Evolutionary conservation across 2,329 filamentous ascomycete genomes (phyloP).

Genomic region (Stagonosporopsis rhizophila): DNA sequence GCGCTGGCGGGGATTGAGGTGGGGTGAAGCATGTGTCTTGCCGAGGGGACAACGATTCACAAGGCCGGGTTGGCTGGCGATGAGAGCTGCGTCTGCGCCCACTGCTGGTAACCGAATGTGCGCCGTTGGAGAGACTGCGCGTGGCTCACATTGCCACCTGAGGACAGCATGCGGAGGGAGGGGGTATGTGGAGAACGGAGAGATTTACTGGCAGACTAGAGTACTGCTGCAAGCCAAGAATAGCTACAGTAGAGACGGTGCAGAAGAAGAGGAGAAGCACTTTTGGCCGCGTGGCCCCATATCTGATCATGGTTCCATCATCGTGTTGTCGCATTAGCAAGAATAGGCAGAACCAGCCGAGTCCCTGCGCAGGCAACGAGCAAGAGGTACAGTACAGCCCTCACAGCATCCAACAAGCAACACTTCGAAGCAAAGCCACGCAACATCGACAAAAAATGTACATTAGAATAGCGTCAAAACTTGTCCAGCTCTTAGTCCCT

Average conservation of each 20-base stretch:
- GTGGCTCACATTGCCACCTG: neutral
- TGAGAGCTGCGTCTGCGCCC: neutral
- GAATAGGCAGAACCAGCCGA: neutral
- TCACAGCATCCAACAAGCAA: neutral
- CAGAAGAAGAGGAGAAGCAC: neutral
- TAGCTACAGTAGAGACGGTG: neutral
- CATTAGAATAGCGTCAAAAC: slow-evolving; percentile 32
- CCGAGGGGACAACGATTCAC: neutral
- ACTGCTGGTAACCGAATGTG: neutral
- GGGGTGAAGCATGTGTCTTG: slow-evolving; percentile 17
- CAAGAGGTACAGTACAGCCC: neutral
- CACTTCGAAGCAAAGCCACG: neutral
- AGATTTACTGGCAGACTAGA: neutral
- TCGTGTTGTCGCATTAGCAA: slow-evolving; percentile 4
- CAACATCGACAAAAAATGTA: slow-evolving; percentile 27
- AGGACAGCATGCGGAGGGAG: neutral
- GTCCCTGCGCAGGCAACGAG: neutral
- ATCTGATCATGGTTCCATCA: slow-evolving; percentile 16
- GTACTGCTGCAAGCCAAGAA: neutral
- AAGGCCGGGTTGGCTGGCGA: neutral
- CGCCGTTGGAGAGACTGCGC: neutral
- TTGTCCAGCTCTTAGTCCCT: slow-evolving; percentile 11
- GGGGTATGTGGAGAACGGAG: neutral
- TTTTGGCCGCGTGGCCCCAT: slow-evolving; percentile 35
- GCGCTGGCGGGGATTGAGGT: slow-evolving; percentile 77